Conservation (phyloP, 2,329 filamentous ascomycete species). For the Volutella citrinella region DNA sequence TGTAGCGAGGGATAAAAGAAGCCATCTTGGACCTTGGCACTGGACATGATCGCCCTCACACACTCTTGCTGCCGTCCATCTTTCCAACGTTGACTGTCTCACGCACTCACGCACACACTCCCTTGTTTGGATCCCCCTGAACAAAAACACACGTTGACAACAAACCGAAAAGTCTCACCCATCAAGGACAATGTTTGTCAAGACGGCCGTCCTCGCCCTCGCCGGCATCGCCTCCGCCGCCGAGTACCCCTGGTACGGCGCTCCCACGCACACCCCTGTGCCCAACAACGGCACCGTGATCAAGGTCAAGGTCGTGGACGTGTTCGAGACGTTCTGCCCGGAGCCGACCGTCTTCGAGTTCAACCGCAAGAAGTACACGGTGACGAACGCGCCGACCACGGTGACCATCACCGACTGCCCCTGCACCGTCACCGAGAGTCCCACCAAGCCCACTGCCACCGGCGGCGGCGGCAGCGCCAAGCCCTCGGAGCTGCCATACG, state of each 20-base stretch:
- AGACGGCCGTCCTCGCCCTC: conserved; percentile 22
- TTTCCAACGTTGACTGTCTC: too few species aligned
- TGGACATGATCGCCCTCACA: too few species aligned
- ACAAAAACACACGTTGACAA: too few species aligned
- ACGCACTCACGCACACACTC: too few species aligned
- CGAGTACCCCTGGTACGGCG: too few species aligned
- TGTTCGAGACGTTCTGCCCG: conserved; percentile 40
- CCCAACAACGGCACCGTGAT: conserved; percentile 22
- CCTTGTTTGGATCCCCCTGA: conserved; percentile 3
- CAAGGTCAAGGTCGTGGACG: conserved; percentile 31
- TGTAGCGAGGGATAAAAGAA: conserved; percentile 18
- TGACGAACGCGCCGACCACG: conserved; percentile 51
- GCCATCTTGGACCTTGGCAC: conserved; percentile 10
- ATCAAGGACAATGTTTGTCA: conserved; percentile 26
- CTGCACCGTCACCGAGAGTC: conserved; percentile 39
- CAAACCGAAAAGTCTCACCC: too few species aligned
- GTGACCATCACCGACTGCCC: conserved; percentile 55
- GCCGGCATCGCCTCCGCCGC: conserved; percentile 20
- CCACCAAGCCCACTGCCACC: not conserved
- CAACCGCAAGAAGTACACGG: conserved; percentile 50
- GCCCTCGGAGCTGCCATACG: conserved; percentile 7
- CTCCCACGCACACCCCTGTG: conserved; percentile 6
- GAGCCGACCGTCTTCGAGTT: conserved; percentile 50
- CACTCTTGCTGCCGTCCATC: too few species aligned
- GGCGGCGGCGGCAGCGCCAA: conserved; percentile 7